phyloP scores from a whole-genome alignment of 2,329 filamentous ascomycete genomes.

The Botrytis elliptica region DNA sequence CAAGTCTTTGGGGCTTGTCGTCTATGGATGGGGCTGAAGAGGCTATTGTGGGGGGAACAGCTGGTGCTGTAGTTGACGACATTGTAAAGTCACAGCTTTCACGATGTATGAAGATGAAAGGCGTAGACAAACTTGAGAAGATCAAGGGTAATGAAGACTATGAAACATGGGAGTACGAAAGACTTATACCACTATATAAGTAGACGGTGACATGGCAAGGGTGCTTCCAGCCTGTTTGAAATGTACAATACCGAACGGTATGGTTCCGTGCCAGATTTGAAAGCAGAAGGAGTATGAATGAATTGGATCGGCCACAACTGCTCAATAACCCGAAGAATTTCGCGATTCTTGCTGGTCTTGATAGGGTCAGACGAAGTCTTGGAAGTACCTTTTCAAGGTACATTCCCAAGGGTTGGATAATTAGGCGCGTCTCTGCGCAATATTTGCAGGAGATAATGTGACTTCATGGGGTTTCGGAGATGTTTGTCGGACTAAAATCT shows the following conservation, averaged over 20 bases:
- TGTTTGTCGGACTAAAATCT: slow-evolving; percentile 19
- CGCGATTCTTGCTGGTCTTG: neutral
- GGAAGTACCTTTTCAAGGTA: neutral
- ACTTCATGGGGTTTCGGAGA: slow-evolving; percentile 18
- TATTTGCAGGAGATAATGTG: slow-evolving; percentile 1
- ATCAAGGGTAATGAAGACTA: neutral
- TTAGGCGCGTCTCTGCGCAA: slow-evolving; percentile 6
- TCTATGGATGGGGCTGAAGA: neutral
- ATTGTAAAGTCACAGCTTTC: slow-evolving; percentile 2
- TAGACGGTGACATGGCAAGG: neutral
- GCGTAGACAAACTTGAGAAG: neutral
- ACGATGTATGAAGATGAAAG: neutral
- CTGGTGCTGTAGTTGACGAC: neutral
- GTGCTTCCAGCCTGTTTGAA: neutral
- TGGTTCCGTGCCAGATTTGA: slow-evolving; percentile 12
- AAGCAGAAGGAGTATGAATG: slow-evolving; percentile 10
- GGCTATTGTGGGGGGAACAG: neutral
- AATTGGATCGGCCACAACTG: neutral
- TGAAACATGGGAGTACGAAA: neutral
- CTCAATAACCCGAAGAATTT: neutral
- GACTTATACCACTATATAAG: slow-evolving; percentile 15
- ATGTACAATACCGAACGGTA: slow-evolving; percentile 4
- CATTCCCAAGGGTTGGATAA: neutral
- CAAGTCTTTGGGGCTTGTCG: slow-evolving; percentile 5
- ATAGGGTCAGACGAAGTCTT: neutral